Evolutionary conservation across 164 flowering plant species (phyloP).

Genomic region (Annona cherimola): DNA sequence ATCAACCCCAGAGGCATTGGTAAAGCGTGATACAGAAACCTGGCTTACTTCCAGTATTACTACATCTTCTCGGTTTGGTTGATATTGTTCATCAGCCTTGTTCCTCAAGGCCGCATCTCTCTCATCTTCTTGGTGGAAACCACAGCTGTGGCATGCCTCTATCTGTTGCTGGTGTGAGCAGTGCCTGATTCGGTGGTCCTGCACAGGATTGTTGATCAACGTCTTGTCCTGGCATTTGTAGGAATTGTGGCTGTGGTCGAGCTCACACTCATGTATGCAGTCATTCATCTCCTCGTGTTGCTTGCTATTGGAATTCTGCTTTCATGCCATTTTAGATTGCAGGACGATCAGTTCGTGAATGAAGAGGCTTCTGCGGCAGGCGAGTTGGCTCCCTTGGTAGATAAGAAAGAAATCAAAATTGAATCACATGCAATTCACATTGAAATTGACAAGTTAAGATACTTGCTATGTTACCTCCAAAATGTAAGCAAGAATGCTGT

Average conservation of each 20-base stretch:
- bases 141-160: slow-evolving; percentile 9
- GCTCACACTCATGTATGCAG: slow-evolving; percentile 23
- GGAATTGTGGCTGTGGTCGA: slow-evolving; percentile 9
- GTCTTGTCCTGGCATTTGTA: slow-evolving; percentile 14
- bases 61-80: slow-evolving; percentile 18
- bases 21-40: slow-evolving; percentile 17
- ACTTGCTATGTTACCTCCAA: too few species aligned
- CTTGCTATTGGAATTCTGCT: slow-evolving; percentile 17
- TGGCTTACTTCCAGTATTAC: slow-evolving; percentile 4
- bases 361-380: slow-evolving; percentile 14
- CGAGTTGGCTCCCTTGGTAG: slow-evolving; percentile 9
- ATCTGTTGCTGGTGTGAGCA: slow-evolving; percentile 10
- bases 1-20: slow-evolving; percentile 18
- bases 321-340: slow-evolving; percentile 26
- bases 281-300: slow-evolving; percentile 19
- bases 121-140: slow-evolving; percentile 13
- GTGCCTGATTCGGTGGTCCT: slow-evolving; percentile 12
- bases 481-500: too few species aligned
- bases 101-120: slow-evolving; percentile 13
- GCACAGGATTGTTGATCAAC: slow-evolving; percentile 11
- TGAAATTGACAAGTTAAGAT: background rate
- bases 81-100: slow-evolving; percentile 18
- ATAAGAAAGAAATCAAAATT: background rate
- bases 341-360: slow-evolving; percentile 5
- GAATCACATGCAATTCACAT: background rate